phyloP scores from a whole-genome alignment of 768 basidiomycete genomes.

The Cubamyces sp. region DNA sequence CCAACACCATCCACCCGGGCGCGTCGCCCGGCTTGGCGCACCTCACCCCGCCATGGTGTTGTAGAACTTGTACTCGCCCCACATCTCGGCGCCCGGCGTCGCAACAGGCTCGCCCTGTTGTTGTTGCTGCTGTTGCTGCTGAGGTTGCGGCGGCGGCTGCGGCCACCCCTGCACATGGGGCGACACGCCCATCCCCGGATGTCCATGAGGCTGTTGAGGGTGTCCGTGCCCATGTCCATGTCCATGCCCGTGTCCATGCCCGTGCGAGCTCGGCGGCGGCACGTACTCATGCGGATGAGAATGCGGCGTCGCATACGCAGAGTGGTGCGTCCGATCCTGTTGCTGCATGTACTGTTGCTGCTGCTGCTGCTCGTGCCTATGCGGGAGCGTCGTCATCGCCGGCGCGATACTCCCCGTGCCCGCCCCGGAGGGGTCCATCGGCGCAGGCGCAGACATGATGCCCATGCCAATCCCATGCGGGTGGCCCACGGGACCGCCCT shows the following conservation, averaged over 20 bases:
- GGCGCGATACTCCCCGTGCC: conserved; percentile 11
- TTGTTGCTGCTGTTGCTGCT: too few species aligned
- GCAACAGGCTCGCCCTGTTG: neutral
- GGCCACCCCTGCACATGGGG: conserved; percentile 12
- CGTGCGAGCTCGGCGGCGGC: conserved; percentile 10
- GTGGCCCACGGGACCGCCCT: conserved; percentile 10
- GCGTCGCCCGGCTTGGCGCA: too few species aligned
- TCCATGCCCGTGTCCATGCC: neutral
- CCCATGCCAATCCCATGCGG: conserved; percentile 14
- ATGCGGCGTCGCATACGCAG: conserved; percentile 2
- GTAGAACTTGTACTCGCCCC: conserved; percentile 14
- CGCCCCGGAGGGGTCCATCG: conserved; percentile 11
- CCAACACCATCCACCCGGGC: neutral
- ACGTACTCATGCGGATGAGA: conserved; percentile 16
- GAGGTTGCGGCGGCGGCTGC: too few species aligned
- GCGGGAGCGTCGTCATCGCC: conserved; percentile 16
- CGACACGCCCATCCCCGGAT: conserved; percentile 4
- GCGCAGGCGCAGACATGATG: conserved; percentile 5
- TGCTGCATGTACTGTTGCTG: conserved; percentile 6
- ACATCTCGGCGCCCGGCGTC: conserved; percentile 6
- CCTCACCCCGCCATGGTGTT: neutral
- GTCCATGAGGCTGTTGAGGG: too few species aligned
- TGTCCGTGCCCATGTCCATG: too few species aligned
- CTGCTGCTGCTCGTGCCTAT: conserved; percentile 10
- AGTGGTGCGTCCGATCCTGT: conserved; percentile 6